Conservation (phyloP, 306 rosid genomes). For the Acacia crassicarpa region DNA sequence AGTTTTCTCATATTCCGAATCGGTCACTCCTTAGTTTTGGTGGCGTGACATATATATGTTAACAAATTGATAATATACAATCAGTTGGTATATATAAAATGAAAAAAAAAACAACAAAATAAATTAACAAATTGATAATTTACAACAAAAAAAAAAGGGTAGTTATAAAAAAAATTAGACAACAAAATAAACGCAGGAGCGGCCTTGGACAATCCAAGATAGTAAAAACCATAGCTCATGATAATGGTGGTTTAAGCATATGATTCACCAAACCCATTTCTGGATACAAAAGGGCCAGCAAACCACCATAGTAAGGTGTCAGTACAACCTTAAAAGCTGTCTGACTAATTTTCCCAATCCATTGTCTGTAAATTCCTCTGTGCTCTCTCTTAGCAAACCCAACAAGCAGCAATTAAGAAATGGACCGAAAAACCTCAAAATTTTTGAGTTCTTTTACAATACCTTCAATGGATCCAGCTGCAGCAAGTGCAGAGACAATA, state of each 20-base stretch:
- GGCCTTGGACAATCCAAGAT: neutral
- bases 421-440: slow-evolving; percentile 46
- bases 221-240: neutral
- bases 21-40: too few relatives aligned
- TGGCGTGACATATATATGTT: too few relatives aligned
- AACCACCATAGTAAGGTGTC: neutral
- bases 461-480: slow-evolving; percentile 52
- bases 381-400: neutral
- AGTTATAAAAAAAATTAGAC: neutral
- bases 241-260: neutral
- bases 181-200: neutral
- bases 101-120: too few relatives aligned
- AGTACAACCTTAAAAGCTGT: neutral
- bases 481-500: slow-evolving; percentile 46
- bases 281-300: neutral
- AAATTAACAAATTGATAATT: neutral
- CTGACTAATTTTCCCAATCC: neutral
- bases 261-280: neutral
- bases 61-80: too few relatives aligned
- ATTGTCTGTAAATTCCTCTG: neutral
- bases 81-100: too few relatives aligned
- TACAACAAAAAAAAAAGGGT: neutral
- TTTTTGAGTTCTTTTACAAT: slow-evolving; percentile 35
- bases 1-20: too few relatives aligned
- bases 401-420: neutral